Base-by-base conservation (phyloP, 345 rosid genomes). In the Moringa oleifera region DNA sequence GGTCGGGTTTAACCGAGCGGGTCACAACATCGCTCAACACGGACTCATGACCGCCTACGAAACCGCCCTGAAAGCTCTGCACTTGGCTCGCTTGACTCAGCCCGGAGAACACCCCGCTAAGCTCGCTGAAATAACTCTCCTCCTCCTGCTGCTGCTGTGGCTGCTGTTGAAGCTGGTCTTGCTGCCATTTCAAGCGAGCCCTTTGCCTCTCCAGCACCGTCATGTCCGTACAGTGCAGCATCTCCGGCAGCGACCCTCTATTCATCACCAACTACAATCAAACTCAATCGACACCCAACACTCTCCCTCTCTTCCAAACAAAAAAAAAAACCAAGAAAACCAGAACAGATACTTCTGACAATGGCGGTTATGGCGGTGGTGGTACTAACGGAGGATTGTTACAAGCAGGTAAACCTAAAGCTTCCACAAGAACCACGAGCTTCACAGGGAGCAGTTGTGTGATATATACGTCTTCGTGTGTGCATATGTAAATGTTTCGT, bases 121-220 rank as follows among this genome's bases (percentile, higher is more conserved):
- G 47, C 57, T 77, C 88, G 20, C 77, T 23, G 66, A 74, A 76
- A 58, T 51, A 72, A 23, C 63, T 67, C 20, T 45, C 55, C 10
- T 61, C 53, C 23, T 60, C 64, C 50, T 36, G 52, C 15, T 59
- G 68, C 0, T 64, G 67, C 4, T 57, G 68, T 37, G 61, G 69
- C 23, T 72, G 75, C 57, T 25, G 69, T 16, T 55, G 83, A n/a
- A 63, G 56, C 24, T 55, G 71, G 0, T 76, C 77, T 17, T 76
- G 75, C 22, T 78, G 79, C 77, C 81, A 71, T 59, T 73, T 72
- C 58, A 72, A 61, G 33, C 69, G 66, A 65, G 78, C 79, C 33
- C 77, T 72, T 70, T 87, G 95, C 53, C 93, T 71, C 55, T 89
- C 95, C 23, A 85, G 76, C 59, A 81, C 87, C 0, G 88, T 83